phyloP scores from a whole-genome alignment of 257 asterid genomes.

The Nicotiana attenuata region DNA sequence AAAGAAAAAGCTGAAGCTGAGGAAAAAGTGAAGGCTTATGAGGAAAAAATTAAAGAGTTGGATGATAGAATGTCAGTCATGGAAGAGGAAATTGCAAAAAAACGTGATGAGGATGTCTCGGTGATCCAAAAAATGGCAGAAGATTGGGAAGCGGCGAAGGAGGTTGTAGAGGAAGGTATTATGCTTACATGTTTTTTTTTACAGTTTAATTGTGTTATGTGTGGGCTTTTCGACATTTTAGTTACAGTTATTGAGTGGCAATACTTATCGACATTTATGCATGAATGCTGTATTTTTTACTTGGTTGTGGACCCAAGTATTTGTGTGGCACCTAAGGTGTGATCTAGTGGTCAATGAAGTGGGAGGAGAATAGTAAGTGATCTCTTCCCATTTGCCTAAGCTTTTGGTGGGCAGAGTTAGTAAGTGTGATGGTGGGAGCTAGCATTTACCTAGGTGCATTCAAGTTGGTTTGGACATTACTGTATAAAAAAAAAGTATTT shows the following conservation, averaged over 20 bases:
- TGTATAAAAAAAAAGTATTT: neutral
- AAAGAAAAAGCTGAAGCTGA: constrained; percentile 13
- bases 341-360: too few relatives aligned
- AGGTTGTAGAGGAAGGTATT: neutral
- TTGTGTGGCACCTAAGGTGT: neutral
- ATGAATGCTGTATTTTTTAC: neutral
- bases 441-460: too few relatives aligned
- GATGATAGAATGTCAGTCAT: neutral
- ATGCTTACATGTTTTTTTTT: neutral
- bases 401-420: too few relatives aligned
- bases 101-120: neutral
- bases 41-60: neutral
- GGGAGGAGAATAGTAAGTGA: too few relatives aligned
- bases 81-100: neutral
- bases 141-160: neutral
- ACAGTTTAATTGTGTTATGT: neutral
- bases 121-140: neutral
- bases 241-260: neutral
- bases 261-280: neutral
- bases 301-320: neutral
- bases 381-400: too few relatives aligned
- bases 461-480: too few relatives aligned
- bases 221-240: neutral
- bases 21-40: neutral
- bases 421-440: too few relatives aligned